phyloP scores from a whole-genome alignment of 345 rosid genomes.

The Eucalyptus virginea region DNA sequence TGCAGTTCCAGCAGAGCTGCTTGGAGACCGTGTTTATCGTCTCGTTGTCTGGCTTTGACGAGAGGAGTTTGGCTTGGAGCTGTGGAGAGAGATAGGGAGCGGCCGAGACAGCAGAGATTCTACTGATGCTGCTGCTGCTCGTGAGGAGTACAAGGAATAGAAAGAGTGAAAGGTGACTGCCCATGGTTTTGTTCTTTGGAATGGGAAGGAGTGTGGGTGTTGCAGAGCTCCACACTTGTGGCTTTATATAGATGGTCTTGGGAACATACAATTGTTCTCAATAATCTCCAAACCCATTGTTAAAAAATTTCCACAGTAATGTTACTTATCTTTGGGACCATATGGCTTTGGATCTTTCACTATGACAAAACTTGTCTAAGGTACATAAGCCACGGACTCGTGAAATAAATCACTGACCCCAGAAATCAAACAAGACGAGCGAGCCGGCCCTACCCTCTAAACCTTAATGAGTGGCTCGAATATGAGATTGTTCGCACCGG shows the following conservation, averaged over 20 bases:
- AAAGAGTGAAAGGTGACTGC: not conserved
- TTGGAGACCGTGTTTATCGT: slow-evolving; percentile 37
- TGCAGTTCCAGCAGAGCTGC: slow-evolving; percentile 60
- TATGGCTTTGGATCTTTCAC: not conserved
- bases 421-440: not conserved
- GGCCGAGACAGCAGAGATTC: not conserved
- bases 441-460: not conserved
- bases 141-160: not conserved
- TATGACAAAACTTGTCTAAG: not conserved
- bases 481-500: not conserved
- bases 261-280: not conserved
- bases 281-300: not conserved
- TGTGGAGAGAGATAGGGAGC: not conserved
- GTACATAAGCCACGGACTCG: not conserved
- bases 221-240: not conserved
- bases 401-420: not conserved
- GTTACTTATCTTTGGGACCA: not conserved
- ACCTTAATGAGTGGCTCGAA: not conserved
- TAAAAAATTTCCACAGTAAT: not conserved
- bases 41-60: slow-evolving; percentile 1
- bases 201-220: not conserved
- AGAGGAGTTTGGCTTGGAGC: not conserved
- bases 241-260: not conserved
- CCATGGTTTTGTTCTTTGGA: not conserved
- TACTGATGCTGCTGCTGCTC: not conserved